Conservation (phyloP, 768 basidiomycete genomes). For the Psilocybe cyanescens region DNA sequence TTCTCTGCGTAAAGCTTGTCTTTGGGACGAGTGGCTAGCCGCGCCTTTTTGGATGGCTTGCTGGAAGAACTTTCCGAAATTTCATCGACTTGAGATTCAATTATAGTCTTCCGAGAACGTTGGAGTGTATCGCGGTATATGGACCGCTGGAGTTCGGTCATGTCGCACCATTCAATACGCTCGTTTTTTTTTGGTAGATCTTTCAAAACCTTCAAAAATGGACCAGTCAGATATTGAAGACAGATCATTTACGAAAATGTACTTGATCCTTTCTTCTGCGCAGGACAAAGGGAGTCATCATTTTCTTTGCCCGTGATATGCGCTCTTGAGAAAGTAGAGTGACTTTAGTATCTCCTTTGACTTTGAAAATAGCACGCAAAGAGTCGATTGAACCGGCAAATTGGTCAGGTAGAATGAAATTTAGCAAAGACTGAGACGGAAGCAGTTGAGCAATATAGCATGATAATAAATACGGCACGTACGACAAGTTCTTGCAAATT, state of each 20-base stretch:
- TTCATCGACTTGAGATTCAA: slow-evolving; percentile 45
- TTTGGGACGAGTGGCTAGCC: slow-evolving; percentile 48
- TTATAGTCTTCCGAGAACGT: slow-evolving; percentile 80
- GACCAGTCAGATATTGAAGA: background rate
- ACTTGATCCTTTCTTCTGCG: slow-evolving; percentile 97
- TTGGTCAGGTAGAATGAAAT: slow-evolving; percentile 94
- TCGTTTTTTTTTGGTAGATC: slow-evolving; percentile 94
- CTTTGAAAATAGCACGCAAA: slow-evolving; percentile 95
- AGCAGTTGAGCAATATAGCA: slow-evolving; percentile 9
- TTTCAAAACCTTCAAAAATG: slow-evolving; percentile 69
- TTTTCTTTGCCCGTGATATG: slow-evolving; percentile 94
- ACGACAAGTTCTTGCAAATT: slow-evolving; percentile 90
- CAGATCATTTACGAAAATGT: slow-evolving; percentile 15
- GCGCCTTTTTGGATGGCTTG: slow-evolving; percentile 46
- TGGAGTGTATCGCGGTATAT: slow-evolving; percentile 88
- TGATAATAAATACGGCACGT: slow-evolving; percentile 32
- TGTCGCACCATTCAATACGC: slow-evolving; percentile 92
- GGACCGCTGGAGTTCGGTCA: slow-evolving; percentile 80
- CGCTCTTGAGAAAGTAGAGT: slow-evolving; percentile 91
- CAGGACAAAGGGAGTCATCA: slow-evolving; percentile 99
- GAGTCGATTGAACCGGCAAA: slow-evolving; percentile 79
- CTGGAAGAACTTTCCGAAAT: slow-evolving; percentile 29
- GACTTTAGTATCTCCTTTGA: slow-evolving; percentile 89
- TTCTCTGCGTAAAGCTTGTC: slow-evolving; percentile 78
- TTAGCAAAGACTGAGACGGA: slow-evolving; percentile 81